Percentiles rank a stretch among this genome's conserved stretches.
Conservation (phyloP, 1,284 basidiomycete species). For the Pseudozyma sp. region DNA sequence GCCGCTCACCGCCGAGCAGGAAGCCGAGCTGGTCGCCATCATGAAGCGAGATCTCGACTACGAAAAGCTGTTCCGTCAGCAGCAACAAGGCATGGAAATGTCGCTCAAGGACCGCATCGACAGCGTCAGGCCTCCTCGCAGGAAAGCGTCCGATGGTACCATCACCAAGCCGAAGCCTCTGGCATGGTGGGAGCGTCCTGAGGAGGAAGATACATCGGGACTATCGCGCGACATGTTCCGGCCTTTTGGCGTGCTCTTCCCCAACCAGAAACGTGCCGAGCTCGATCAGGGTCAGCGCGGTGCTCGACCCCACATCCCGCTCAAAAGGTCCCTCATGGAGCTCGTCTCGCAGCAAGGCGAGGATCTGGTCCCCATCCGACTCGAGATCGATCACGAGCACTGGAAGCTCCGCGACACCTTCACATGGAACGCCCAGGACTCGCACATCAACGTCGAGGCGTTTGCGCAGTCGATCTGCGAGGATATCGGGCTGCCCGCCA, state of each 20-base stretch:
- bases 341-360: slow-evolving; percentile 78
- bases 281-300: slow-evolving; percentile 72
- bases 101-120: slow-evolving; percentile 55
- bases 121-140: slow-evolving; percentile 43
- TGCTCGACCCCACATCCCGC: slow-evolving; percentile 44
- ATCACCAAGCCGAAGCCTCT: slow-evolving; percentile 46
- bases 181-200: slow-evolving; percentile 63
- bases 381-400: slow-evolving; percentile 91
- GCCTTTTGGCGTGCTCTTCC: slow-evolving; percentile 55
- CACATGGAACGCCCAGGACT: slow-evolving; percentile 93
- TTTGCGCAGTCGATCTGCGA: slow-evolving; percentile 92
- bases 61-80: slow-evolving; percentile 67
- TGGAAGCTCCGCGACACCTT: slow-evolving; percentile 95
- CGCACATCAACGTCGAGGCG: slow-evolving; percentile 84
- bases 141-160: slow-evolving; percentile 36
- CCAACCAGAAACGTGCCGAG: slow-evolving; percentile 70
- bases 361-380: slow-evolving; percentile 87
- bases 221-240: slow-evolving; percentile 42
- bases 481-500: slow-evolving; percentile 82
- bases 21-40: slow-evolving; percentile 72
- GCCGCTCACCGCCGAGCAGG: slow-evolving; percentile 72
- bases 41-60: slow-evolving; percentile 73
- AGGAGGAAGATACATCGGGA: slow-evolving; percentile 41
- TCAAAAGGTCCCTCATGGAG: slow-evolving; percentile 70
- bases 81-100: slow-evolving; percentile 48